Evolutionary conservation across 2,329 filamentous ascomycete species (phyloP).

Genomic region (Bipolaris zeicola): DNA sequence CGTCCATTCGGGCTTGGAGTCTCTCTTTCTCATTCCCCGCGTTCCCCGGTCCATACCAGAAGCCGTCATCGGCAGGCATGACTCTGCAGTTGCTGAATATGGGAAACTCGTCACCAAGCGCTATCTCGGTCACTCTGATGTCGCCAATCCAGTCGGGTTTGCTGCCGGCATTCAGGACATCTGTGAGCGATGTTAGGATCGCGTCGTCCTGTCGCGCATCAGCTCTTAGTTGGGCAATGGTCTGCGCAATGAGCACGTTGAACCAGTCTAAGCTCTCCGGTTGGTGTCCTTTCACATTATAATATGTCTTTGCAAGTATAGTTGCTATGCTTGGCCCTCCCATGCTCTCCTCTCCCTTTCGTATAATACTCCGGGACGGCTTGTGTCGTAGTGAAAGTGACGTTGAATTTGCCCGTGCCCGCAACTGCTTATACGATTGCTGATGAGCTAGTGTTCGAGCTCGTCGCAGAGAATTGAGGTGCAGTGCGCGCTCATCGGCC

Average conservation of each 20-base stretch:
- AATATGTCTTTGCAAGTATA: constrained; percentile 95
- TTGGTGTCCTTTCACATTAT: constrained; percentile 93
- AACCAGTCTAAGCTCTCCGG: constrained; percentile 98
- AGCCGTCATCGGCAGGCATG: constrained; percentile 84
- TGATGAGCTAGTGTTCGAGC: constrained; percentile 74
- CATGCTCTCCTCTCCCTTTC: constrained; percentile 33
- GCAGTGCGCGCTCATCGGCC: constrained; percentile 76
- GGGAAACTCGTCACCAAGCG: constrained; percentile 93
- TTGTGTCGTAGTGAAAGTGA: constrained; percentile 44
- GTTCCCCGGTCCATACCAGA: constrained; percentile 53
- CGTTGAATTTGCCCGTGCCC: constrained; percentile 43
- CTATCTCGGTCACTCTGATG: constrained; percentile 92
- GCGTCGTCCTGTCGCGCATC: constrained; percentile 92
- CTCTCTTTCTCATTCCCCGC: constrained; percentile 68
- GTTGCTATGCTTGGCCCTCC: constrained; percentile 86
- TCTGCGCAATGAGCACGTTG: constrained; percentile 95
- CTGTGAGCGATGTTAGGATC: constrained; percentile 82
- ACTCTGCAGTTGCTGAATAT: constrained; percentile 98
- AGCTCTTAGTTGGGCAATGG: constrained; percentile 90
- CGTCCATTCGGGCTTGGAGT: constrained; percentile 93
- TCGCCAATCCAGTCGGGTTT: constrained; percentile 92
- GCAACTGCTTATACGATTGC: constrained; percentile 33
- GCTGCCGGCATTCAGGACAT: constrained; percentile 81
- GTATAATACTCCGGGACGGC: constrained; percentile 54
- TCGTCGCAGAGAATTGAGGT: constrained; percentile 75